These are phyloP conservation scores for Cryptococcus floricola DNA, from an alignment of 1,284 basidiomycete genomes.

Conservation along the genomic window DNA sequence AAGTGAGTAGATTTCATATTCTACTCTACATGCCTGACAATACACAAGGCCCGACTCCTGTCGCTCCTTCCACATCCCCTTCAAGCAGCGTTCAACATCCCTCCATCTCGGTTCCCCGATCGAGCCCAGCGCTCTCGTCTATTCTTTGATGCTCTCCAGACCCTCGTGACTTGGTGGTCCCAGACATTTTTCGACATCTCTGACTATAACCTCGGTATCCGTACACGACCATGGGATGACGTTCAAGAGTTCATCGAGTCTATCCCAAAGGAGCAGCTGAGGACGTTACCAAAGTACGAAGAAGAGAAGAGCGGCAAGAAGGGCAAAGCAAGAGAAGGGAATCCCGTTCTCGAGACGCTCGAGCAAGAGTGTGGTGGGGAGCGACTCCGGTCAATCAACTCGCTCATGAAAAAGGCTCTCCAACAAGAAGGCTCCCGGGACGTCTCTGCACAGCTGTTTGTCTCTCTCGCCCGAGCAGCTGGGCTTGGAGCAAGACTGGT, in stretches of 20 bases:
- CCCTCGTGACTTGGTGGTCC: conserved; percentile 79
- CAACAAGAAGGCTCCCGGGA: conserved; percentile 79
- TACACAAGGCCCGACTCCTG: conserved; percentile 58
- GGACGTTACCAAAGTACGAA: background rate
- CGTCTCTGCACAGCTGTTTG: conserved; percentile 86
- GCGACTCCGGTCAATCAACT: conserved; percentile 68
- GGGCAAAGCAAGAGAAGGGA: conserved; percentile 37
- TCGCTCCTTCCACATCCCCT: conserved; percentile 75
- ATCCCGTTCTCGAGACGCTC: conserved; percentile 35
- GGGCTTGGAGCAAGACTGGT: conserved; percentile 85
- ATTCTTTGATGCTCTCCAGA: conserved; percentile 73
- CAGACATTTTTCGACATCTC: conserved; percentile 61
- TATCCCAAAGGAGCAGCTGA: conserved; percentile 24
- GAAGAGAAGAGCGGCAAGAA: conserved; percentile 44
- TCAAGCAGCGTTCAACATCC: conserved; percentile 75
- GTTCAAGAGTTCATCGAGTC: conserved; percentile 42
- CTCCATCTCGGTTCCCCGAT: conserved; percentile 77
- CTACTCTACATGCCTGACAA: conserved; percentile 16
- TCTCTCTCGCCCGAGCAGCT: conserved; percentile 78
- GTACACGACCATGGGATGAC: conserved; percentile 69
- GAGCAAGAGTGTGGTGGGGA: conserved; percentile 58
- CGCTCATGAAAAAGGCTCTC: conserved; percentile 82
- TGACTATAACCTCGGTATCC: conserved; percentile 52
- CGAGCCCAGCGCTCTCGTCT: conserved; percentile 71
- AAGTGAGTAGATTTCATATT: conserved; percentile 54